Evolutionary conservation across 495 filamentous ascomycete genomes (phyloP).

Genomic region (Xylaria nigripes): DNA sequence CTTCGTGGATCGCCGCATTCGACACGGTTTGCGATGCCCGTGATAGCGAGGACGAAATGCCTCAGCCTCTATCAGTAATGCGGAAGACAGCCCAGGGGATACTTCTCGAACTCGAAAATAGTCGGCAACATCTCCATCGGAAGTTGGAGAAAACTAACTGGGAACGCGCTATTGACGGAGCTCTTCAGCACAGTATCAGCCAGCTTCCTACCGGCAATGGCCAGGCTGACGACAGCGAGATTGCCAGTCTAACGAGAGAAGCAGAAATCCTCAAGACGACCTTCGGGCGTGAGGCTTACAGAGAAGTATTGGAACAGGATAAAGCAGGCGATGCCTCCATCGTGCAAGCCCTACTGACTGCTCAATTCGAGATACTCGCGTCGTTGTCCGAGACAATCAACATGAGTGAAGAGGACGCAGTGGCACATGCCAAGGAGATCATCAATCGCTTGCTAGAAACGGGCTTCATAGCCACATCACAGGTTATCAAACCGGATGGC

Average conservation of each 20-base stretch:
- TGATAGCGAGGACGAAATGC: constrained; percentile 59
- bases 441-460: constrained; percentile 70
- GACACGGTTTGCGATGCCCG: constrained; percentile 67
- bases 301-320: constrained; percentile 74
- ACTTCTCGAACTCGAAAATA: constrained; percentile 76
- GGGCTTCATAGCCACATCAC: constrained; percentile 61
- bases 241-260: constrained; percentile 66
- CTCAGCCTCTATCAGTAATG: constrained; percentile 59
- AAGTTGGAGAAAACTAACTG: constrained; percentile 69
- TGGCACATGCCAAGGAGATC: constrained; percentile 69
- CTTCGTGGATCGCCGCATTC: constrained; percentile 88
- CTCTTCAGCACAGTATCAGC: constrained; percentile 73
- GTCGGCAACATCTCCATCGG: constrained; percentile 83
- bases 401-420: constrained; percentile 74
- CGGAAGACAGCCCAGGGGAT: constrained; percentile 83
- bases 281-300: constrained; percentile 73
- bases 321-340: constrained; percentile 67
- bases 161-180: constrained; percentile 78
- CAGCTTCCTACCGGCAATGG: constrained; percentile 70
- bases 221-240: constrained; percentile 57
- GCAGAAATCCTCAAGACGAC: constrained; percentile 74
- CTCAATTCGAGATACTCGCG: constrained; percentile 84
- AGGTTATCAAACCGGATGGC: constrained; percentile 87
- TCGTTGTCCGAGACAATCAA: constrained; percentile 70
- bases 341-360: constrained; percentile 72